These are phyloP conservation scores for Boletus sp. DNA, from an alignment of 768 basidiomycete genomes.

Conservation along the genomic window DNA sequence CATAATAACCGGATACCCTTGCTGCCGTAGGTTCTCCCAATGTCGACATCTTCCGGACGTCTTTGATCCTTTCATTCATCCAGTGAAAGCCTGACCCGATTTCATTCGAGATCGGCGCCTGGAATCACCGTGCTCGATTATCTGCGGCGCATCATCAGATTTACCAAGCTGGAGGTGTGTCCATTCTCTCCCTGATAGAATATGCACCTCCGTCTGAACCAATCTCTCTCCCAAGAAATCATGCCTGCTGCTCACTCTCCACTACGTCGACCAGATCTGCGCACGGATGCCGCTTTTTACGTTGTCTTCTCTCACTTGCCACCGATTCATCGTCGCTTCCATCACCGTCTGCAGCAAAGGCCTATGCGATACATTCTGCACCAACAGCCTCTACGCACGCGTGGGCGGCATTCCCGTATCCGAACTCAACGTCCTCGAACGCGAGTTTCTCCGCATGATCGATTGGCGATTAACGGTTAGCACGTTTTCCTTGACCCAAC, in stretches of 20 bases:
- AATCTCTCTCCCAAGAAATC: constrained; percentile 50
- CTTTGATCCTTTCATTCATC: constrained; percentile 21
- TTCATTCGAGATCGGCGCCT: constrained; percentile 92
- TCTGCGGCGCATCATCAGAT: constrained; percentile 87
- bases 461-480: constrained; percentile 95
- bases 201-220: constrained; percentile 6
- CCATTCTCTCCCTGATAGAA: not conserved
- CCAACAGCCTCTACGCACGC: constrained; percentile 91
- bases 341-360: constrained; percentile 93
- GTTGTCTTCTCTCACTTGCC: constrained; percentile 92
- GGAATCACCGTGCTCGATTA: constrained; percentile 89
- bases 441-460: constrained; percentile 87
- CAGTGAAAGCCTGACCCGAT: constrained; percentile 89
- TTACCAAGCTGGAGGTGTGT: constrained; percentile 92
- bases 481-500: constrained; percentile 31
- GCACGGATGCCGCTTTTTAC: constrained; percentile 84
- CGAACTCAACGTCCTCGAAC: constrained; percentile 92
- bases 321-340: constrained; percentile 94
- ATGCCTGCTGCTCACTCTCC: constrained; percentile 76
- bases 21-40: constrained; percentile 57
- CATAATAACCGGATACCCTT: constrained; percentile 97
- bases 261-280: constrained; percentile 94
- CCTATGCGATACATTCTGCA: constrained; percentile 93
- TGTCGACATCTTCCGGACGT: constrained; percentile 7
- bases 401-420: constrained; percentile 91